phyloP scores from a whole-genome alignment of 2,329 filamentous ascomycete genomes.

The Purpureocillium lavendulum region DNA sequence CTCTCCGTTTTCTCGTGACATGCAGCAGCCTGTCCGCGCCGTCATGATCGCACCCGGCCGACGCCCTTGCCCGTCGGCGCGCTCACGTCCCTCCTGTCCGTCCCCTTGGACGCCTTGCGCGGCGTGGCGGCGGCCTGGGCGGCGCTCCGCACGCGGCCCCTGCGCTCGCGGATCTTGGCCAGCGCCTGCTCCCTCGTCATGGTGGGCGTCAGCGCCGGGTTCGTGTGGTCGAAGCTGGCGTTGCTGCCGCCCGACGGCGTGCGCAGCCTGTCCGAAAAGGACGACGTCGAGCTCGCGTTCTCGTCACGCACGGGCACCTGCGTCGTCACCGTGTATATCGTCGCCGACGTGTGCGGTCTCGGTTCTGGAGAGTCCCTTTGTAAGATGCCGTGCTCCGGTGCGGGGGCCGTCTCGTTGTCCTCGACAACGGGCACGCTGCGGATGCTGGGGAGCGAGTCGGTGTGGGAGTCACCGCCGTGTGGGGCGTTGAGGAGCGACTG shows the following conservation, averaged over 20 bases:
- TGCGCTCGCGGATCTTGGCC: constrained; percentile 63
- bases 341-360: constrained; percentile 37
- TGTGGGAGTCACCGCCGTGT: constrained; percentile 27
- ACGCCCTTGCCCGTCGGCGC: constrained; percentile 27
- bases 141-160: constrained; percentile 62
- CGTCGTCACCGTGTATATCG: constrained; percentile 39
- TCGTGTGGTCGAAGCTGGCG: constrained; percentile 41
- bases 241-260: constrained; percentile 32
- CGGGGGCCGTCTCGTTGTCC: constrained; percentile 9
- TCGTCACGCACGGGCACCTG: constrained; percentile 44
- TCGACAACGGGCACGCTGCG: constrained; percentile 31
- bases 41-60: constrained; percentile 3
- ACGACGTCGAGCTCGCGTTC: constrained; percentile 25
- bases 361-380: constrained; percentile 14
- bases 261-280: constrained; percentile 34
- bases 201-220: constrained; percentile 54
- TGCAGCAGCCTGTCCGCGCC: too few species aligned
- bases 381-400: constrained; percentile 7
- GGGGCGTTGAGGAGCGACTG: constrained; percentile 54
- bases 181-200: constrained; percentile 68
- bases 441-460: constrained; percentile 26
- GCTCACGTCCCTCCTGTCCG: constrained; percentile 38
- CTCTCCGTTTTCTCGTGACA: too few species aligned
- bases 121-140: constrained; percentile 51
- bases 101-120: constrained; percentile 47